Conservation (phyloP, 208 protist genomes). For the Lotmaria passim region DNA sequence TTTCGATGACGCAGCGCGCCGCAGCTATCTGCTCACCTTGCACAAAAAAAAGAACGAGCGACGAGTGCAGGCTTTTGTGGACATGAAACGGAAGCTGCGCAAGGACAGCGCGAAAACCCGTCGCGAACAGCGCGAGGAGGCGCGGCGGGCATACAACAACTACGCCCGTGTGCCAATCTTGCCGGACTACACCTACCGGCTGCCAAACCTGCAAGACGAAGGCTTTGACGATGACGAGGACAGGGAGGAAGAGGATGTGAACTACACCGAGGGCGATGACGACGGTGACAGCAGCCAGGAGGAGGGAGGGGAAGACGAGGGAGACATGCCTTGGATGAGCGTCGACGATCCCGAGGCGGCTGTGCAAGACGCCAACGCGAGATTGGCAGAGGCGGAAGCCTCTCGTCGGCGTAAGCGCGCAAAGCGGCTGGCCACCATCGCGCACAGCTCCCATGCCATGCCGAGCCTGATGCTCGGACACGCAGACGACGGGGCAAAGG, state of each 20-base stretch:
- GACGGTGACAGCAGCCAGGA: constrained; percentile 15
- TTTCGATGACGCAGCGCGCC: constrained; percentile 67
- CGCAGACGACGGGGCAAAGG: background rate
- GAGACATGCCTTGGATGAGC: constrained; percentile 45
- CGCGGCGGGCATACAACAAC: constrained; percentile 83
- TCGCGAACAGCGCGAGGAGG: constrained; percentile 83
- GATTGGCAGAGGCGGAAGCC: constrained; percentile 13
- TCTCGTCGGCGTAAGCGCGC: constrained; percentile 10
- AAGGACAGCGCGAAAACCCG: constrained; percentile 72
- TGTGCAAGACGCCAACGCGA: constrained; percentile 15
- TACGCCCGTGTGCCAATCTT: constrained; percentile 87
- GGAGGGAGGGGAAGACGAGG: constrained; percentile 1
- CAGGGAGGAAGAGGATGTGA: constrained; percentile 25
- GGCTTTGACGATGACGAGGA: constrained; percentile 36
- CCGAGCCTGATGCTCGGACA: constrained; percentile 55
- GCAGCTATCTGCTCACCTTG: constrained; percentile 77
- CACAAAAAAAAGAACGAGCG: constrained; percentile 91
- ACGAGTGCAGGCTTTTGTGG: constrained; percentile 85
- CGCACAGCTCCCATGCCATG: constrained; percentile 64
- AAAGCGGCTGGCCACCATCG: constrained; percentile 31
- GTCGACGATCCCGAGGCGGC: constrained; percentile 31
- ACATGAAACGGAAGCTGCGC: constrained; percentile 72
- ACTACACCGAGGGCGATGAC: constrained; percentile 3
- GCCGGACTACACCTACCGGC: constrained; percentile 84
- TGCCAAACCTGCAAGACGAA: constrained; percentile 55